Evolutionary conservation across 345 rosid species (phyloP).

Genomic region (Populus tremula): DNA sequence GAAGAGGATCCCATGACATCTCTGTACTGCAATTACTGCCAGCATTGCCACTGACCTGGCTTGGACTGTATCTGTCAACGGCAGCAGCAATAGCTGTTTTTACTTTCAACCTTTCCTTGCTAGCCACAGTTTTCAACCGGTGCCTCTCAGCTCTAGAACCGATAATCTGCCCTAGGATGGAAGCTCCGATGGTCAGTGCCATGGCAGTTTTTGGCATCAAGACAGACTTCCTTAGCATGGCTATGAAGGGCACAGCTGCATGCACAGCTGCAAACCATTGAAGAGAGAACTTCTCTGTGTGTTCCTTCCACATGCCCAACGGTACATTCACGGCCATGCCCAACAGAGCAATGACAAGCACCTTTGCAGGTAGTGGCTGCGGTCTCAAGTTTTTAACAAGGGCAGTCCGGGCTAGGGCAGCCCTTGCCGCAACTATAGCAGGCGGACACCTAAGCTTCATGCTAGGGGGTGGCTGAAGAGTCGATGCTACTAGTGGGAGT

Average conservation of each 20-base stretch:
- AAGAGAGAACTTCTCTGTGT: slow-evolving; percentile 70
- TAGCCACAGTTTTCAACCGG: slow-evolving; percentile 49
- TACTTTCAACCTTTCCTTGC: slow-evolving; percentile 19
- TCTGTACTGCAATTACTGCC: slow-evolving; percentile 35
- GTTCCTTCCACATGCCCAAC: slow-evolving; percentile 84
- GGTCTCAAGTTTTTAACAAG: slow-evolving; percentile 71
- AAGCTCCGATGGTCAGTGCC: slow-evolving; percentile 83
- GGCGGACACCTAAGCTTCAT: slow-evolving; percentile 73
- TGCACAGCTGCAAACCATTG: slow-evolving; percentile 86
- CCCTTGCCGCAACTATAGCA: slow-evolving; percentile 76
- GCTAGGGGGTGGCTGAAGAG: slow-evolving; percentile 61
- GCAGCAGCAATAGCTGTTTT: slow-evolving; percentile 30
- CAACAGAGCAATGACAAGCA: slow-evolving; percentile 71
- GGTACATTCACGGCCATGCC: slow-evolving; percentile 91
- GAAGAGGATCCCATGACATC: slow-evolving; percentile 19
- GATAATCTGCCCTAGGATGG: slow-evolving; percentile 78
- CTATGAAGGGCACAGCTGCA: slow-evolving; percentile 93
- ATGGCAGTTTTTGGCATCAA: slow-evolving; percentile 85
- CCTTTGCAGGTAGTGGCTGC: slow-evolving; percentile 81
- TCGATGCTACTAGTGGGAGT: slow-evolving; percentile 66
- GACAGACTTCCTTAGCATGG: slow-evolving; percentile 83
- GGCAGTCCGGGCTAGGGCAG: slow-evolving; percentile 73
- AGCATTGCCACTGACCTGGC: slow-evolving; percentile 20
- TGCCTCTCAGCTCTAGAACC: slow-evolving; percentile 87
- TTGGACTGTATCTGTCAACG: slow-evolving; percentile 17